Conservation (phyloP, 2,329 filamentous ascomycete species). For the Penicillium psychrosexuale region DNA sequence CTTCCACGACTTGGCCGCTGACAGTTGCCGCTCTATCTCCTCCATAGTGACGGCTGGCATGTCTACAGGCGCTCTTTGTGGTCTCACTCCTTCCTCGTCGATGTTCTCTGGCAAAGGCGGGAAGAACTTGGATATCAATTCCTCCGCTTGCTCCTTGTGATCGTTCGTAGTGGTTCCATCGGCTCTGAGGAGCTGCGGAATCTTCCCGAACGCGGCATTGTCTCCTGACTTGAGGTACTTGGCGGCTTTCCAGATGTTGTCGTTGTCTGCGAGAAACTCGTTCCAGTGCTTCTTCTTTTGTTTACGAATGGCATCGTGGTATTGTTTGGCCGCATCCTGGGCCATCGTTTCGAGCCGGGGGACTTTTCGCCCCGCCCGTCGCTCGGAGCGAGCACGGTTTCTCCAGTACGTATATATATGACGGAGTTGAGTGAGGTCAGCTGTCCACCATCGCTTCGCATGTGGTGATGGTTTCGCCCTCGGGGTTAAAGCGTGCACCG, state of each 20-base stretch:
- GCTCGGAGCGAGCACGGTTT: slow-evolving; percentile 13
- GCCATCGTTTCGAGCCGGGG: slow-evolving; percentile 27
- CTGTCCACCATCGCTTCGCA: slow-evolving; percentile 23
- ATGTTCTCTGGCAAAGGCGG: slow-evolving; percentile 11
- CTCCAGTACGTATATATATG: slow-evolving; percentile 16
- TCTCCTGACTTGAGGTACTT: slow-evolving; percentile 24
- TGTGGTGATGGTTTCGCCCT: slow-evolving; percentile 20
- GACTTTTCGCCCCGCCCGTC: slow-evolving; percentile 14
- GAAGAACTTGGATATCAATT: slow-evolving; percentile 14
- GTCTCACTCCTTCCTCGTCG: slow-evolving; percentile 13
- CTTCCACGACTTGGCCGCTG: slow-evolving; percentile 1
- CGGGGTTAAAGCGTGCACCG: slow-evolving; percentile 15
- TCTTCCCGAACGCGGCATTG: slow-evolving; percentile 11
- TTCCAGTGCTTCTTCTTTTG: slow-evolving; percentile 28
- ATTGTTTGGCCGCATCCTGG: slow-evolving; percentile 16
- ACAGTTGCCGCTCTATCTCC: slow-evolving; percentile 15
- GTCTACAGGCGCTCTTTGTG: slow-evolving; percentile 9
- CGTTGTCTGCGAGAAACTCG: slow-evolving; percentile 22
- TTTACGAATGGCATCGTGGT: slow-evolving; percentile 16
- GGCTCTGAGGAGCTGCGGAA: slow-evolving; percentile 16
- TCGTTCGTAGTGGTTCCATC: slow-evolving; percentile 13
- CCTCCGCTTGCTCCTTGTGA: neutral
- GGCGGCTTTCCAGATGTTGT: slow-evolving; percentile 28
- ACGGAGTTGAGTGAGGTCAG: slow-evolving; percentile 18
- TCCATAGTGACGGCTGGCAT: slow-evolving; percentile 20